phyloP scores from a whole-genome alignment of 257 asterid genomes.

The Fraxinus americana region DNA sequence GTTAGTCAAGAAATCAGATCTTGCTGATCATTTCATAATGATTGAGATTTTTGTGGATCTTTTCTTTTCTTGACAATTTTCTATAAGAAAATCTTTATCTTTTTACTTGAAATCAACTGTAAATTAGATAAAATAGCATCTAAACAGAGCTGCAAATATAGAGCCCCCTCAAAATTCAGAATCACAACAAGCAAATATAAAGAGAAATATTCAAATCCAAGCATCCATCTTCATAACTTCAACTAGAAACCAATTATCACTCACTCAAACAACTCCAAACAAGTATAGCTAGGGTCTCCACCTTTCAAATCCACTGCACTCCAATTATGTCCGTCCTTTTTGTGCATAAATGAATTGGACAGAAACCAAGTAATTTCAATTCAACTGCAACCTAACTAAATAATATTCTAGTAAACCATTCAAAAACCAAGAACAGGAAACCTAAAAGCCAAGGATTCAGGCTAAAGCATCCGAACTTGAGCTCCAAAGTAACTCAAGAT shows the following conservation, averaged over 20 bases:
- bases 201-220: conserved; percentile 12
- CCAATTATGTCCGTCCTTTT: background rate
- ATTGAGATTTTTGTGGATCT: background rate
- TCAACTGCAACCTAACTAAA: conserved; percentile 16
- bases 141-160: background rate
- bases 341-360: conserved; percentile 8
- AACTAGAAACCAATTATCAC: background rate
- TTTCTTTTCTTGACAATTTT: conserved; percentile 6
- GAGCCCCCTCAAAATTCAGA: conserved; percentile 7
- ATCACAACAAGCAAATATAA: conserved; percentile 17
- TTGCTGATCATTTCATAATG: background rate
- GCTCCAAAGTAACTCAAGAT: background rate
- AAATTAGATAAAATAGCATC: background rate
- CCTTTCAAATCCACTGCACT: conserved; percentile 9
- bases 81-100: background rate
- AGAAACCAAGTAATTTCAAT: conserved; percentile 7
- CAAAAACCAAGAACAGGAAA: conserved; percentile 21
- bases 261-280: conserved; percentile 11
- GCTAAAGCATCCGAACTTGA: conserved; percentile 15
- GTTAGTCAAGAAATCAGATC: background rate
- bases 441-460: background rate
- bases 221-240: background rate
- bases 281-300: conserved; percentile 1
- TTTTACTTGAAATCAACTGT: background rate
- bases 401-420: conserved; percentile 15